A percentile compares a stretch with the other conserved stretches of the same genome.
Conservation (phyloP, 495 filamentous ascomycete species). For the Daldinia grandis region DNA sequence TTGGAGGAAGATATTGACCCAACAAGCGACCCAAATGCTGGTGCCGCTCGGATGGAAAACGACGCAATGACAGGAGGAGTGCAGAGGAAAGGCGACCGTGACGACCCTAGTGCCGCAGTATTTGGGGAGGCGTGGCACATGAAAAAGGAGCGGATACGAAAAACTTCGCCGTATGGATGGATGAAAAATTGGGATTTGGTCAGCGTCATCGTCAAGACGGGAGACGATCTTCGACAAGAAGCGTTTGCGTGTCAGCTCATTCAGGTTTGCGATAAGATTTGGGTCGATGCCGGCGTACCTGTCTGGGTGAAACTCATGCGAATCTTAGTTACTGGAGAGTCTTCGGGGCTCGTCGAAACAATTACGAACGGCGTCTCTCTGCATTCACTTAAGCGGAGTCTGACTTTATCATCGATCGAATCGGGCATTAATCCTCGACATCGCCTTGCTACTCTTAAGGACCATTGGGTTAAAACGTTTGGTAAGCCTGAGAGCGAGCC, state of each 20-base stretch:
- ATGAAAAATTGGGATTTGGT: slow-evolving; percentile 83
- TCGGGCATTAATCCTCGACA: slow-evolving; percentile 70
- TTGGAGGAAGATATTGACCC: slow-evolving; percentile 58
- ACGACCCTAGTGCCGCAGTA: slow-evolving; percentile 81
- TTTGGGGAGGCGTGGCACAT: slow-evolving; percentile 80
- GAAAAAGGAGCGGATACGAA: slow-evolving; percentile 79
- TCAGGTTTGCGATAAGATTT: slow-evolving; percentile 76
- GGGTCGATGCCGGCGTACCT: slow-evolving; percentile 72
- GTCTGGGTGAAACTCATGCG: slow-evolving; percentile 84
- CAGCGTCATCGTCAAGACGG: slow-evolving; percentile 82
- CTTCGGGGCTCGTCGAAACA: slow-evolving; percentile 79
- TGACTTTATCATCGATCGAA: slow-evolving; percentile 73
- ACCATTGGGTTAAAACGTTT: slow-evolving; percentile 80
- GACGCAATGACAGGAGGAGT: slow-evolving; percentile 80
- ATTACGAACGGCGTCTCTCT: slow-evolving; percentile 81
- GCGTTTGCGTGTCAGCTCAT: slow-evolving; percentile 83
- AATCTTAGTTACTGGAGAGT: slow-evolving; percentile 80
- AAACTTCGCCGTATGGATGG: slow-evolving; percentile 77
- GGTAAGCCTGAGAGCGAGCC: slow-evolving; percentile 67
- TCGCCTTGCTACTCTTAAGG: slow-evolving; percentile 74
- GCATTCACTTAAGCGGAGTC: slow-evolving; percentile 76
- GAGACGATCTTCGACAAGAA: slow-evolving; percentile 78
- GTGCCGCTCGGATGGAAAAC: slow-evolving; percentile 81
- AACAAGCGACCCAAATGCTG: slow-evolving; percentile 67
- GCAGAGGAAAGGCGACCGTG: slow-evolving; percentile 76